Evolutionary conservation across 2,329 filamentous ascomycete species (phyloP).

Genomic region (Pestalotiopsis sp.): DNA sequence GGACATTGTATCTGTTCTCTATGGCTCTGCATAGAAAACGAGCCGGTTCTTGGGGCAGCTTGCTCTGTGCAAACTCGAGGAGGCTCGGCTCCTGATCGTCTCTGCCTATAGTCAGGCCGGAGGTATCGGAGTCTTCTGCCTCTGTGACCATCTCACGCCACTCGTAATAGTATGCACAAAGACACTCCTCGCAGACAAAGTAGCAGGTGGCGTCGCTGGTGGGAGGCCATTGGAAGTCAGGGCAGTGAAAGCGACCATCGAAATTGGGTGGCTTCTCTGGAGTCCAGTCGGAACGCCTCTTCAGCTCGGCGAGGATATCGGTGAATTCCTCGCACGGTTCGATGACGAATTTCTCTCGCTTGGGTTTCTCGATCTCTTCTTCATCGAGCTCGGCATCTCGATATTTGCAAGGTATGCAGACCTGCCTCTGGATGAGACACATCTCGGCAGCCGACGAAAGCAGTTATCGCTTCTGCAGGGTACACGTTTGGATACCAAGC

Average conservation of each 20-base stretch:
- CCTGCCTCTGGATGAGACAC: conserved; percentile 3
- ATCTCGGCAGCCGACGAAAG: neutral
- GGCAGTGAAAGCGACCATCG: conserved; percentile 16
- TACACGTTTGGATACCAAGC: neutral
- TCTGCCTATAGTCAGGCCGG: neutral
- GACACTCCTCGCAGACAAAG: conserved; percentile 20
- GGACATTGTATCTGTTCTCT: neutral
- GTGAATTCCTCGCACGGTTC: conserved; percentile 7
- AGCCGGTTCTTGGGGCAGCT: too few species aligned
- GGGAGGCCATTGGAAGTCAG: conserved; percentile 19
- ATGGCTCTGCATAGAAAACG: neutral
- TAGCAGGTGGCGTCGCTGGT: neutral
- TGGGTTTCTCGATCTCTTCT: neutral
- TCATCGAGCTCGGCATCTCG: neutral
- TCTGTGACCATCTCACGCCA: neutral
- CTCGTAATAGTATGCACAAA: neutral
- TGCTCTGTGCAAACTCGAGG: too few species aligned
- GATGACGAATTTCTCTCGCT: neutral
- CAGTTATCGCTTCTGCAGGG: neutral
- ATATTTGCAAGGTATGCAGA: neutral
- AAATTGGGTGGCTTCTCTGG: neutral
- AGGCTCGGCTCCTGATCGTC: neutral
- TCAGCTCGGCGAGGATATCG: neutral
- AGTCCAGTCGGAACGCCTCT: neutral
- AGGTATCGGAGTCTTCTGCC: neutral